A percentile compares a stretch with the other conserved stretches of the same genome.
Conservation (phyloP, 352 stramenopile genomes). For the Phytophthora lateralis region DNA sequence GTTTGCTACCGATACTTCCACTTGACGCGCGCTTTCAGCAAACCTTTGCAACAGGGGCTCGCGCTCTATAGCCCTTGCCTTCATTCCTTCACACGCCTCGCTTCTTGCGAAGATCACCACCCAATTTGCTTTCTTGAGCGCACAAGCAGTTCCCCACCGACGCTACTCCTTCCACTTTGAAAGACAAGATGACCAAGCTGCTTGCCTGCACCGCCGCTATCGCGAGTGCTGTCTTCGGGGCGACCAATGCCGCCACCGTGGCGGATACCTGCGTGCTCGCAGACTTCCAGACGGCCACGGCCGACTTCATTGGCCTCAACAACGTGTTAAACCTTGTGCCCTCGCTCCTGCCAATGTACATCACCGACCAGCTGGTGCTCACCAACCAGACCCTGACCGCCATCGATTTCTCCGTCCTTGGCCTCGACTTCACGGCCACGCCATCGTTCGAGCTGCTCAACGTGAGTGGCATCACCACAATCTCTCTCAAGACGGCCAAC, state of each 20-base stretch:
- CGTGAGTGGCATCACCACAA: slow-evolving; percentile 36
- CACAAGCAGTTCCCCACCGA: slow-evolving; percentile 10
- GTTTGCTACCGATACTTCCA: slow-evolving; percentile 14
- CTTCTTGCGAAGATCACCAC: slow-evolving; percentile 16
- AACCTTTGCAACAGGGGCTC: slow-evolving; percentile 17
- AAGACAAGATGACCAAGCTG: slow-evolving; percentile 49
- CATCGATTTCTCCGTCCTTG: slow-evolving; percentile 40
- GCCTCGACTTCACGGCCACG: slow-evolving; percentile 35
- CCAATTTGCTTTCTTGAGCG: slow-evolving; percentile 33
- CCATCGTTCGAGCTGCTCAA: slow-evolving; percentile 37
- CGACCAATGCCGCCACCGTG: slow-evolving; percentile 26
- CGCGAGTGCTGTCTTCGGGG: slow-evolving; percentile 16
- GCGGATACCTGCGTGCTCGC: slow-evolving; percentile 28
- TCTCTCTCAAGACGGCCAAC: slow-evolving; percentile 45
- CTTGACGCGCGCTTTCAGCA: slow-evolving; percentile 3
- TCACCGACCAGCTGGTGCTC: slow-evolving; percentile 35
- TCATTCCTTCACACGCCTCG: not conserved
- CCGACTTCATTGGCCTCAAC: slow-evolving; percentile 37
- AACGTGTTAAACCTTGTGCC: slow-evolving; percentile 33
- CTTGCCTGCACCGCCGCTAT: slow-evolving; percentile 35
- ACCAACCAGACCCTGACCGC: slow-evolving; percentile 33
- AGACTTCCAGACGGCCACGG: slow-evolving; percentile 27
- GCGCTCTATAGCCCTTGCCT: slow-evolving; percentile 12
- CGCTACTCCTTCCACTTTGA: slow-evolving; percentile 6
- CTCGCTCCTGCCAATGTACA: slow-evolving; percentile 35